Conservation (phyloP, 495 filamentous ascomycete genomes). For the Podospora australis region DNA sequence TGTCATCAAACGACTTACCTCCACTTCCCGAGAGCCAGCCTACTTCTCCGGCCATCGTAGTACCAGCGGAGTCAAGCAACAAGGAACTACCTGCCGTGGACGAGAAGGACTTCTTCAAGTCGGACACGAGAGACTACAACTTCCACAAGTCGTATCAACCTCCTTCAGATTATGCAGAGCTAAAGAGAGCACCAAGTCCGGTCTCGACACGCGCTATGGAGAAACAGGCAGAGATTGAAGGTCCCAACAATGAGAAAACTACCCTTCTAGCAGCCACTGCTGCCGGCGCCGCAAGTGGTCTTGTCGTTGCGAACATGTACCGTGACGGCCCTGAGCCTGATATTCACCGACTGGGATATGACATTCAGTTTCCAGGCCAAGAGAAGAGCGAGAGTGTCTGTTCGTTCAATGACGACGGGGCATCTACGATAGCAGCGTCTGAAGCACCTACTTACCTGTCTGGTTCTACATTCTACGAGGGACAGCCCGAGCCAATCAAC, state of each 20-base stretch:
- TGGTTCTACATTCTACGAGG: slow-evolving; percentile 24
- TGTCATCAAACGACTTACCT: background rate
- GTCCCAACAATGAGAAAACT: slow-evolving; percentile 4
- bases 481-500: slow-evolving; percentile 22
- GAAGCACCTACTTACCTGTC: slow-evolving; percentile 27
- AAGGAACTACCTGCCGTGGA: background rate
- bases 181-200: slow-evolving; percentile 8
- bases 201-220: background rate
- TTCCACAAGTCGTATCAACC: background rate
- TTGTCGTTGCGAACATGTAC: slow-evolving; percentile 22
- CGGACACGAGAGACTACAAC: background rate
- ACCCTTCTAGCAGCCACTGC: background rate
- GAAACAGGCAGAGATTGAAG: slow-evolving; percentile 4
- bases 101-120: slow-evolving; percentile 7
- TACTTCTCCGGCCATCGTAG: background rate
- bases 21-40: background rate
- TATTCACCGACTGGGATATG: slow-evolving; percentile 5
- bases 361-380: slow-evolving; percentile 7
- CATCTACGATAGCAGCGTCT: slow-evolving; percentile 27
- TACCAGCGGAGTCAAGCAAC: background rate
- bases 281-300: slow-evolving; percentile 14
- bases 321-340: slow-evolving; percentile 10
- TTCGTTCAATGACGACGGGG: slow-evolving; percentile 20
- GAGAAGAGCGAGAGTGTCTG: slow-evolving; percentile 20
- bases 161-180: slow-evolving; percentile 1